A percentile compares a stretch with the other conserved stretches of the same genome.
These are phyloP conservation scores for Trichoderma endophyticum DNA, from an alignment of 2,329 filamentous ascomycete species.

Conservation along the genomic window DNA sequence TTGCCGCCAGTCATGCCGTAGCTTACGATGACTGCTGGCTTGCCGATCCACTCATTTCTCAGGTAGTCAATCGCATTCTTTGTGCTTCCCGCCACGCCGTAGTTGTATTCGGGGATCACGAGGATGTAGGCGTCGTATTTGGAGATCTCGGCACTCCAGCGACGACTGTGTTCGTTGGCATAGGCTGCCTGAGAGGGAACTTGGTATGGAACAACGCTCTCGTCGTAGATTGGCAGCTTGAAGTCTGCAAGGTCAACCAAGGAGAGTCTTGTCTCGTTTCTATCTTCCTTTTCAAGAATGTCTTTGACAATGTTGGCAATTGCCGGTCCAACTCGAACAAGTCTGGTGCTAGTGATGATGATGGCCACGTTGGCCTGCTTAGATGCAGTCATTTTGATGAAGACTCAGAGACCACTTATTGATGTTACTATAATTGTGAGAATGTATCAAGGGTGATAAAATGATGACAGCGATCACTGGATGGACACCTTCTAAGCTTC, in stretches of 20 bases:
- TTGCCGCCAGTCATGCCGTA: not conserved
- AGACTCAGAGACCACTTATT: rapidly evolving
- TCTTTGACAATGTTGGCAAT: slow-evolving; percentile 1
- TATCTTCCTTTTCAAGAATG: not conserved
- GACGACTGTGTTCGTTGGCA: not conserved
- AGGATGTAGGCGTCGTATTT: not conserved
- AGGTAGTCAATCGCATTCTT: slow-evolving; percentile 6
- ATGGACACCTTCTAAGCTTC: not conserved
- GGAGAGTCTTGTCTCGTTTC: not conserved
- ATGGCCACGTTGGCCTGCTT: not conserved
- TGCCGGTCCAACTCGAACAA: not conserved
- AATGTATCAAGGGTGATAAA: not conserved
- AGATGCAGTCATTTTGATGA: not conserved
- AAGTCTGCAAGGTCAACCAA: not conserved
- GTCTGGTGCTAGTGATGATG: slow-evolving; percentile 1
- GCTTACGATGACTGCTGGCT: not conserved
- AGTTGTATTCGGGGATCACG: slow-evolving; percentile 2
- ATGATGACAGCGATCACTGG: not conserved
- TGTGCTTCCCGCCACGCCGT: not conserved
- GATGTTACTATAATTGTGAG: not conserved
- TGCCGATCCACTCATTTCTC: not conserved
- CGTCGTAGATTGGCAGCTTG: not conserved
- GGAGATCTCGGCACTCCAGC: not conserved
- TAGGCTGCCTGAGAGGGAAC: not conserved
- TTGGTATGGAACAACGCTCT: not conserved